A percentile compares a stretch with the other conserved stretches of the same genome.
Conservation (phyloP, 2,329 filamentous ascomycete species). For the Exophiala lecanii-corni region DNA sequence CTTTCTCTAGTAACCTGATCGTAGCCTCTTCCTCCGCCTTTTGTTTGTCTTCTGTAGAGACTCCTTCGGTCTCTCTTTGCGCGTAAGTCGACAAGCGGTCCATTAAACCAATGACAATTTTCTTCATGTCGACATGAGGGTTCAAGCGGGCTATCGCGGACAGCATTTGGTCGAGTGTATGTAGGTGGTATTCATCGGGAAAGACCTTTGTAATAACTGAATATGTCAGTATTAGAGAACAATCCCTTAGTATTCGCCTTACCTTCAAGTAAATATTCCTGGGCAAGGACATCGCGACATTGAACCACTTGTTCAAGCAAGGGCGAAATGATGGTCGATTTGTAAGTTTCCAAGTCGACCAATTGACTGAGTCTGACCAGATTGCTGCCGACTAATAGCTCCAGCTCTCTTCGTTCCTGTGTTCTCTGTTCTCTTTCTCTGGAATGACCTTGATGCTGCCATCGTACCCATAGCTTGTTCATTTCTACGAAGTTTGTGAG, state of each 20-base stretch:
- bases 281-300: conserved; percentile 91
- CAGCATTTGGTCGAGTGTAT: conserved; percentile 92
- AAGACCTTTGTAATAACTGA: conserved; percentile 96
- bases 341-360: conserved; percentile 92
- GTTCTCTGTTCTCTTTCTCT: conserved; percentile 89
- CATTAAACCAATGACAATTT: conserved; percentile 97
- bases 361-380: conserved; percentile 91
- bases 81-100: conserved; percentile 91
- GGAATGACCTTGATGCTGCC: conserved; percentile 96
- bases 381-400: conserved; percentile 93
- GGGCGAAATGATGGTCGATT: conserved; percentile 79
- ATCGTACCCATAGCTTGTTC: conserved; percentile 98
- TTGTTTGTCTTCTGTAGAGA: conserved; percentile 64
- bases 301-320: conserved; percentile 95
- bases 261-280: conserved; percentile 91
- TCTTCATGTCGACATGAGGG: conserved; percentile 95
- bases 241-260: conserved; percentile 17
- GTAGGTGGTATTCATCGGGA: conserved; percentile 95
- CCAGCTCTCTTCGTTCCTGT: conserved; percentile 89
- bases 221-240: not conserved
- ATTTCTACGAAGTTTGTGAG: conserved; percentile 99
- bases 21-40: conserved; percentile 83
- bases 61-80: conserved; percentile 73
- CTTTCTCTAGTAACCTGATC: conserved; percentile 68
- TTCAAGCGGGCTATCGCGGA: conserved; percentile 89